A percentile compares a stretch with the other conserved stretches of the same genome.
phyloP scores from a whole-genome alignment of 768 basidiomycete species.

The Pleurotus pulmonarius region DNA sequence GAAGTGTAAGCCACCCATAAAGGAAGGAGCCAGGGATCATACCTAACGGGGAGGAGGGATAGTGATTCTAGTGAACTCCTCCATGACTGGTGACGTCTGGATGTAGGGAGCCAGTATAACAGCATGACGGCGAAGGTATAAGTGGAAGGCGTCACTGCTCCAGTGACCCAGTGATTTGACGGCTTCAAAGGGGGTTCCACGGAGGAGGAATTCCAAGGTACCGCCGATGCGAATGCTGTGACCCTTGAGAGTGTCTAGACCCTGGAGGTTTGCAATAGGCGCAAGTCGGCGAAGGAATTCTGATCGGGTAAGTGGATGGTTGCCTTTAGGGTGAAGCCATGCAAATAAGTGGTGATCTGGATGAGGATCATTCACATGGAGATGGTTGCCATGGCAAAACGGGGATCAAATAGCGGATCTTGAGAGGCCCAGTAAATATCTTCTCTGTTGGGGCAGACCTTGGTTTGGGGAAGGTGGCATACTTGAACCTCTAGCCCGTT shows the following conservation, averaged over 20 bases:
- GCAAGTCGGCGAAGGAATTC: constrained; percentile 19
- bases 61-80: constrained; percentile 10
- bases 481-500: constrained; percentile 15
- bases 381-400: constrained; percentile 19
- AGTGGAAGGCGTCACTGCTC: constrained; percentile 28
- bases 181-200: constrained; percentile 30
- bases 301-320: constrained; percentile 20
- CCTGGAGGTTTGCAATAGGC: constrained; percentile 6
- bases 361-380: constrained; percentile 24
- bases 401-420: constrained; percentile 19
- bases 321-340: constrained; percentile 11
- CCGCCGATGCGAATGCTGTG: constrained; percentile 26
- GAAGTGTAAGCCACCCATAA: too few species aligned
- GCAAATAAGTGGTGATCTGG: constrained; percentile 24
- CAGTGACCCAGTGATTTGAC: constrained; percentile 32
- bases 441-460: constrained; percentile 19
- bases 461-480: constrained; percentile 20
- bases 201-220: constrained; percentile 32
- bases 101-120: constrained; percentile 26
- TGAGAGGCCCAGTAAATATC: constrained; percentile 29
- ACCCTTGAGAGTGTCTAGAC: constrained; percentile 16
- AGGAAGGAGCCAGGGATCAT: too few species aligned
- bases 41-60: constrained; percentile 7
- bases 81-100: constrained; percentile 15
- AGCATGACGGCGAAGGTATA: constrained; percentile 23